Evolutionary conservation across 2,329 filamentous ascomycete species (phyloP).

Genomic region (Colletotrichum agaves): DNA sequence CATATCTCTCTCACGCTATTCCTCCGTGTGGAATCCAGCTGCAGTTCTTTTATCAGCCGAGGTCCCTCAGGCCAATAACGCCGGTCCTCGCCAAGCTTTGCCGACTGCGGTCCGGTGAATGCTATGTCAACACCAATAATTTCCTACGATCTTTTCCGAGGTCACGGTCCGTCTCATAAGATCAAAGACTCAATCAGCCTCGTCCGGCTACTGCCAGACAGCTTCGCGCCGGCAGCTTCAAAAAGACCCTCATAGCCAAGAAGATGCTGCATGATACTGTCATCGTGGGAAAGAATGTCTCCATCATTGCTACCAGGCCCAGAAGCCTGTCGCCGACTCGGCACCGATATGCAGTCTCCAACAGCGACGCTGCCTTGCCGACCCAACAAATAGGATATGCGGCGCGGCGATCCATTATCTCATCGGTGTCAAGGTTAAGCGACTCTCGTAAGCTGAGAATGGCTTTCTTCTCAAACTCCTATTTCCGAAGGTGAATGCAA

Average conservation of each 20-base stretch:
- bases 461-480: neutral
- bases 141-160: neutral
- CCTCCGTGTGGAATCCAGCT: no score
- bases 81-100: neutral
- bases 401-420: neutral
- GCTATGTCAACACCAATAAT: neutral
- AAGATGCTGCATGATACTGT: neutral
- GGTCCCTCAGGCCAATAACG: no score
- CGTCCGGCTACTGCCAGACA: neutral
- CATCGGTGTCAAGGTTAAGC: neutral
- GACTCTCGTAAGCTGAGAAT: neutral
- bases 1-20: neutral
- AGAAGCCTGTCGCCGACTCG: slow-evolving; percentile 21
- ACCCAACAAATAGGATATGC: neutral
- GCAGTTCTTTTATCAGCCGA: no score
- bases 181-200: neutral
- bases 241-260: no score
- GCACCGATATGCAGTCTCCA: slow-evolving; percentile 24
- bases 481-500: neutral
- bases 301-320: neutral
- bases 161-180: neutral
- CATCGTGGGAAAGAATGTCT: neutral
- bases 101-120: slow-evolving; percentile 17
- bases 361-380: neutral
- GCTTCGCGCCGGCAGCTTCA: neutral